A percentile compares a stretch with the other conserved stretches of the same genome.
Evolutionary conservation across 2,329 filamentous ascomycete species (phyloP).

Genomic region (Talaromyces sp.): DNA sequence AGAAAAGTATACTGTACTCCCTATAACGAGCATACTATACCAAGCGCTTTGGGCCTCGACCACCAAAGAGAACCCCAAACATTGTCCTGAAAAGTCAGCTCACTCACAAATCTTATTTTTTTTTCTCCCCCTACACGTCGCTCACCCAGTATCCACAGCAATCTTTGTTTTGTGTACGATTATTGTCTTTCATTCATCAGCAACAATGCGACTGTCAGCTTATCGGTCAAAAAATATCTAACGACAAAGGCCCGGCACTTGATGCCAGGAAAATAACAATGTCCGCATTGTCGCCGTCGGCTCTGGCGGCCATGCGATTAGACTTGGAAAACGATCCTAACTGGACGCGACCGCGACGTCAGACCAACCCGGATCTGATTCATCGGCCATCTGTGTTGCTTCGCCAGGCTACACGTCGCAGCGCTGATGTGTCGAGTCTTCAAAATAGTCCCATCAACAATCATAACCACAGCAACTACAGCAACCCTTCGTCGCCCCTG

Average conservation of each 20-base stretch:
- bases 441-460: neutral
- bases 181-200: neutral
- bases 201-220: slow-evolving; percentile 3
- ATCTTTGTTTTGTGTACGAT: neutral
- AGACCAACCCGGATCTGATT: slow-evolving; percentile 20
- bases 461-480: neutral
- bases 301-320: slow-evolving; percentile 11
- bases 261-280: slow-evolving; percentile 11
- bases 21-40: neutral
- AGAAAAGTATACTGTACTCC: neutral
- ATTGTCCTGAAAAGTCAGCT: too few relatives aligned
- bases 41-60: neutral
- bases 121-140: too few relatives aligned
- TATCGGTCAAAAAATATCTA: neutral
- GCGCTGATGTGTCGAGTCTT: slow-evolving; percentile 16
- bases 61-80: neutral
- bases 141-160: neutral
- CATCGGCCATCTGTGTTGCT: slow-evolving; percentile 19
- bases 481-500: slow-evolving; percentile 13
- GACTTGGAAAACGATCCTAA: slow-evolving; percentile 2
- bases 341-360: slow-evolving; percentile 20
- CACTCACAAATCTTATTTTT: neutral
- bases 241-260: neutral
- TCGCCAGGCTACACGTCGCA: slow-evolving; percentile 20
- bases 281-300: slow-evolving; percentile 14